Percentiles rank a stretch among this genome's conserved stretches.
Evolutionary conservation across 805 yeast species (phyloP).

Genomic region (Monosporozyma solicola): DNA sequence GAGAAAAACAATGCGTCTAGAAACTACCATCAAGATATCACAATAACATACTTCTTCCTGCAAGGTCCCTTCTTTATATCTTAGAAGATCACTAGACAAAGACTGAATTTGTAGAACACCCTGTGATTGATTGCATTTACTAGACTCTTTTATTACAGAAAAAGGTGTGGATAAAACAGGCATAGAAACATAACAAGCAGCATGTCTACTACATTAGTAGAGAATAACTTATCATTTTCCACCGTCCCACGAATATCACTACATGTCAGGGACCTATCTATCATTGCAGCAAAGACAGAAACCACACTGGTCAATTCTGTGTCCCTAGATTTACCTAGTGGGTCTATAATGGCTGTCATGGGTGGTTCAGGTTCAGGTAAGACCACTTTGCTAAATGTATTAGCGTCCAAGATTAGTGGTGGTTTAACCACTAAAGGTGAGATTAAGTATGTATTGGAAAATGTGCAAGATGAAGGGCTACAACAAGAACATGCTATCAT

Average conservation of each 20-base stretch:
- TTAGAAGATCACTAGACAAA: no score
- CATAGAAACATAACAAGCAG: not conserved
- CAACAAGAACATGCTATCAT: conserved; percentile 13
- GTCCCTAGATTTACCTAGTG: conserved; percentile 50
- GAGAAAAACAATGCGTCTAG: no score
- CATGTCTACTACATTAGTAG: conserved; percentile 10
- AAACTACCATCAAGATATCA: no score
- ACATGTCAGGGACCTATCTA: conserved; percentile 21
- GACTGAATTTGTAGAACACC: no score
- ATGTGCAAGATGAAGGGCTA: not conserved
- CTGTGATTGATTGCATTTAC: no score
- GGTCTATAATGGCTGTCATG: conserved; percentile 66
- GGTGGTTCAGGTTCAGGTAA: conserved; percentile 89
- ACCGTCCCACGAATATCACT: conserved; percentile 16
- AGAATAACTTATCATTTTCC: conserved; percentile 20
- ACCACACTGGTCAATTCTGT: conserved; percentile 39
- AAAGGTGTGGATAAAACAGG: no score
- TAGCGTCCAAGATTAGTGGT: conserved; percentile 43
- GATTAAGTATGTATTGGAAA: conserved; percentile 26
- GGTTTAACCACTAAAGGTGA: conserved; percentile 37
- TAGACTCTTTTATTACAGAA: no score
- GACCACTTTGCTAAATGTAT: conserved; percentile 63
- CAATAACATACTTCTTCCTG: no score
- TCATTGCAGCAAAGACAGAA: conserved; percentile 24
- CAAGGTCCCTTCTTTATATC: no score